These are phyloP conservation scores for Bryoerythrophyllum caledonicum DNA, from an alignment of 225 moss, liverwort and hornwort species.

Conservation along the genomic window DNA sequence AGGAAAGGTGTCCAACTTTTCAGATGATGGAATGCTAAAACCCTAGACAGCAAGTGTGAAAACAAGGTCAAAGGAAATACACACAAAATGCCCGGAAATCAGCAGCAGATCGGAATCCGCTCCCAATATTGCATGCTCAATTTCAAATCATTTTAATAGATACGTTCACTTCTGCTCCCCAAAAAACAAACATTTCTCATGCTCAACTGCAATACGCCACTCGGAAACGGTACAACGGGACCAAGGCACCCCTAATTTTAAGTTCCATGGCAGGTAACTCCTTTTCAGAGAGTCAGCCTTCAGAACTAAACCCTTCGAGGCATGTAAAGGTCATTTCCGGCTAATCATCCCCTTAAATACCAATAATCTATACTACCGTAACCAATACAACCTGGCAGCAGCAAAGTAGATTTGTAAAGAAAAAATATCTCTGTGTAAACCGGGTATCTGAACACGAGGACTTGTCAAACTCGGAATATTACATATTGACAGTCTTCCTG, in stretches of 20 bases:
- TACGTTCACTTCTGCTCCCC: conserved; percentile 1
- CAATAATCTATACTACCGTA: neutral
- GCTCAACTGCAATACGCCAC: conserved; percentile 3
- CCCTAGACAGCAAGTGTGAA: neutral
- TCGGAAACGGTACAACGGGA: conserved; percentile 26
- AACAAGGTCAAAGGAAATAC: neutral
- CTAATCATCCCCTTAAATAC: neutral
- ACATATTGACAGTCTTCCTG: neutral
- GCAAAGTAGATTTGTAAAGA: neutral
- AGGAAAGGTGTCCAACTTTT: neutral
- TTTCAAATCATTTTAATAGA: neutral
- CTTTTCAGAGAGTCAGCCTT: neutral
- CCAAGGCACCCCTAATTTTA: neutral
- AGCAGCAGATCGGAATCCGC: neutral
- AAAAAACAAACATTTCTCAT: conserved; percentile 7
- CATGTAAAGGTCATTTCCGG: neutral
- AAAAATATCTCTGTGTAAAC: neutral
- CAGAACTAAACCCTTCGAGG: conserved; percentile 12
- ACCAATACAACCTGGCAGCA: conserved; percentile 16
- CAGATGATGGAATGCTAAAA: neutral
- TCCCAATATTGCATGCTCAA: neutral
- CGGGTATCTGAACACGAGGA: neutral
- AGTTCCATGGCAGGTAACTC: conserved; percentile 7
- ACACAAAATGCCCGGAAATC: neutral
- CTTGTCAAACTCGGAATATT: neutral